phyloP scores from a whole-genome alignment of 805 yeast genomes.

The Starmerella potacharoeniae region DNA sequence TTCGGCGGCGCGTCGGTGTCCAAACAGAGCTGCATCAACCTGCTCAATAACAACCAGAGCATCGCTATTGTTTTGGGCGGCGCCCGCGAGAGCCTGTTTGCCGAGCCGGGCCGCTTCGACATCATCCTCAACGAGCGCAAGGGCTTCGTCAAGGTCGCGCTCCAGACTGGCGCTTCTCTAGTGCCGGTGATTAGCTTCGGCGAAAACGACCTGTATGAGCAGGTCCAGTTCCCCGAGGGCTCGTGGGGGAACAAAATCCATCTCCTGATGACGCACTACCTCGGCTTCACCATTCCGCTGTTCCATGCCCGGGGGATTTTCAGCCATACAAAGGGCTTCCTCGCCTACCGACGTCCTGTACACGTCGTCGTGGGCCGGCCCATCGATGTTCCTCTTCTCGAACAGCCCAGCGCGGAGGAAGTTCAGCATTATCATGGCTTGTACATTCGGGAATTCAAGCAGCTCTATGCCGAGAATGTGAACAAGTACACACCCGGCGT shows the following conservation, averaged over 20 bases:
- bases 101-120: conserved; percentile 39
- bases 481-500: conserved; percentile 22
- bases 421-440: conserved; percentile 48
- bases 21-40: conserved; percentile 52
- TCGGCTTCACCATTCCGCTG: conserved; percentile 82
- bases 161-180: conserved; percentile 64
- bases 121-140: conserved; percentile 65
- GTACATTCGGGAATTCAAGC: conserved; percentile 53
- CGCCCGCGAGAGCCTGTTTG: conserved; percentile 75
- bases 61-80: conserved; percentile 92
- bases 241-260: conserved; percentile 50
- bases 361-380: conserved; percentile 44
- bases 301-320: conserved; percentile 88
- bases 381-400: conserved; percentile 26
- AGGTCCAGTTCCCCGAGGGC: conserved; percentile 35
- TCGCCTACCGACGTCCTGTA: conserved; percentile 76
- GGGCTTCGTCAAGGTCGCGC: conserved; percentile 81
- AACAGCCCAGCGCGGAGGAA: conserved; percentile 10
- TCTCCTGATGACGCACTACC: conserved; percentile 52
- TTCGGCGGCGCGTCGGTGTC: conserved; percentile 81
- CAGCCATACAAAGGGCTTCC: conserved; percentile 80
- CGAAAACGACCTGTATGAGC: conserved; percentile 56
- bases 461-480: conserved; percentile 58
- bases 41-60: conserved; percentile 55
- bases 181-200: conserved; percentile 92